Percentiles rank a stretch among this genome's conserved stretches.
phyloP scores from a whole-genome alignment of 169 alveolate species.

The Cryptosporidium ryanae region DNA sequence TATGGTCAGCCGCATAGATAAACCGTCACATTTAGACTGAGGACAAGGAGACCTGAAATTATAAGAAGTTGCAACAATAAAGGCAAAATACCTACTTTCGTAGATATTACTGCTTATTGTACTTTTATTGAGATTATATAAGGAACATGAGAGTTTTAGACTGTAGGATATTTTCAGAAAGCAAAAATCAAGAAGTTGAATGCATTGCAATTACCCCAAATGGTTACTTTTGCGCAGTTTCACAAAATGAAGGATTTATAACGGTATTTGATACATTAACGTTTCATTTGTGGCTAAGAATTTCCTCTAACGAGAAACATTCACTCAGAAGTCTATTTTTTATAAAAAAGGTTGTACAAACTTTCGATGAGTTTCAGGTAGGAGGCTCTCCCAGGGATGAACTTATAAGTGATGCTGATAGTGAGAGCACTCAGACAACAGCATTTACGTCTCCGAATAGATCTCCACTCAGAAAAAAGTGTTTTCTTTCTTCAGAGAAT shows the following conservation, averaged over 20 bases:
- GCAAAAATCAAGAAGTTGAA: slow-evolving; percentile 24
- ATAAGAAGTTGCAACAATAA: background rate
- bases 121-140: background rate
- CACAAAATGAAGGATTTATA: slow-evolving; percentile 38
- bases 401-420: slow-evolving; percentile 30
- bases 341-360: background rate
- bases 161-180: slow-evolving; percentile 37
- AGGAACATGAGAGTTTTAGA: slow-evolving; percentile 40
- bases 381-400: slow-evolving; percentile 7
- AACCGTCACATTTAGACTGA: slow-evolving; percentile 61
- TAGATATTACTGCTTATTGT: background rate
- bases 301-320: slow-evolving; percentile 12
- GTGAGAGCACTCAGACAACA: slow-evolving; percentile 46
- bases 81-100: background rate
- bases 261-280: slow-evolving; percentile 66
- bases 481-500: background rate
- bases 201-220: slow-evolving; percentile 56
- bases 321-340: slow-evolving; percentile 41
- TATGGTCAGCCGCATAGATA: slow-evolving; percentile 46
- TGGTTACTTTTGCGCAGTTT: slow-evolving; percentile 68
- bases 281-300: slow-evolving; percentile 46
- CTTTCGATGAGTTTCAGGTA: background rate
- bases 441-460: slow-evolving; percentile 68
- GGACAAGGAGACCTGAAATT: slow-evolving; percentile 4
- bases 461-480: slow-evolving; percentile 13